Percentiles rank a stretch among this genome's conserved stretches.
Conservation (phyloP, 2,329 filamentous ascomycete genomes). For the Reticulascus tulasneorum region DNA sequence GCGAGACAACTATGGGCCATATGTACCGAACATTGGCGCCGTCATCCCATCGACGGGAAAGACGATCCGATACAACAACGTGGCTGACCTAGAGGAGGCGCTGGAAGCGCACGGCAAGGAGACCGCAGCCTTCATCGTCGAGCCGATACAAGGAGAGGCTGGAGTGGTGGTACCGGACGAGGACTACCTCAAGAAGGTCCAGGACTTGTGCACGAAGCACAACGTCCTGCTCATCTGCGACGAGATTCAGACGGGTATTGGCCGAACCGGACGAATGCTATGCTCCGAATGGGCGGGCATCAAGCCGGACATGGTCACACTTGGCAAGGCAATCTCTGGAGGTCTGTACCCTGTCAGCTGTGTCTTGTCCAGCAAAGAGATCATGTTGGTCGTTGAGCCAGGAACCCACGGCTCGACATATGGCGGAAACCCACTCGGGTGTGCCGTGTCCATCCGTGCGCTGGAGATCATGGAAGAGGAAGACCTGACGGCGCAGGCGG, state of each 20-base stretch:
- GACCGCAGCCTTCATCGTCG: constrained; percentile 88
- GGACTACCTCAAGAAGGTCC: constrained; percentile 75
- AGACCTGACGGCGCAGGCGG: constrained; percentile 71
- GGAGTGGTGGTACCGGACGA: constrained; percentile 94
- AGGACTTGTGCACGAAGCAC: constrained; percentile 87
- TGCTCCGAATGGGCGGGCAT: constrained; percentile 93
- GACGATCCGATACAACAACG: constrained; percentile 81
- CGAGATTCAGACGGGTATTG: constrained; percentile 98
- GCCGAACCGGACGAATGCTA: constrained; percentile 87
- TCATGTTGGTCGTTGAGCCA: constrained; percentile 94
- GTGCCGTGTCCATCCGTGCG: constrained; percentile 90
- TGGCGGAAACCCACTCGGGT: constrained; percentile 92
- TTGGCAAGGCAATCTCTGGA: constrained; percentile 96
- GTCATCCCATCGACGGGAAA: constrained; percentile 68
- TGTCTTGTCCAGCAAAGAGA: constrained; percentile 80
- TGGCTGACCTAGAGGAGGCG: constrained; percentile 72
- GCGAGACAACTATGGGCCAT: constrained; percentile 94
- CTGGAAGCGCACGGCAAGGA: constrained; percentile 78
- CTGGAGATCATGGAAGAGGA: constrained; percentile 93
- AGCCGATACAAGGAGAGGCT: constrained; percentile 96
- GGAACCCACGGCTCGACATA: constrained; percentile 99
- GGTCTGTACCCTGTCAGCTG: constrained; percentile 99
- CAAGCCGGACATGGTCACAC: constrained; percentile 89
- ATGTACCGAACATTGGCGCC: constrained; percentile 83
- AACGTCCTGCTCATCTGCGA: constrained; percentile 96